Percentiles rank a stretch among this genome's conserved stretches.
Conservation (phyloP, 805 yeast species). For the Nakazawaea molendinolei region DNA sequence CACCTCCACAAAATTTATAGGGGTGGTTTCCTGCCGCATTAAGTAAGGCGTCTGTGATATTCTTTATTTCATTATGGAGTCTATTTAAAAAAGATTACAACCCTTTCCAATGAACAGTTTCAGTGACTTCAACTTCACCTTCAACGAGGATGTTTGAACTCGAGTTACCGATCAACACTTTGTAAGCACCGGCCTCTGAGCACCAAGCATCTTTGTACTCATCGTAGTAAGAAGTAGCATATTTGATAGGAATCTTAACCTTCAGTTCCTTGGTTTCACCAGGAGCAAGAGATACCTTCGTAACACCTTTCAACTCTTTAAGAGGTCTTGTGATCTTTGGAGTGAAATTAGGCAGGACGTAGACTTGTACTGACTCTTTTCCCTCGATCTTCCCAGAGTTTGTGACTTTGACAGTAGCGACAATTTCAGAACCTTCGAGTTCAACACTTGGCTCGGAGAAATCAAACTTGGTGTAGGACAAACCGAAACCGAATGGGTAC, state of each 20-base stretch:
- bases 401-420: conserved; percentile 29
- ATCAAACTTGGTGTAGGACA: conserved; percentile 44
- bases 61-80: no score
- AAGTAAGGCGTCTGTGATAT: no score
- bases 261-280: conserved; percentile 34
- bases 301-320: conserved; percentile 49
- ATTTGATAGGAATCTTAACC: conserved; percentile 31
- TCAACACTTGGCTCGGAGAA: conserved; percentile 28
- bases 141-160: conserved; percentile 14
- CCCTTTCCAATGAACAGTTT: conserved; percentile 20
- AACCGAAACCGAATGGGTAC: conserved; percentile 53
- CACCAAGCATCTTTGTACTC: conserved; percentile 40
- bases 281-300: conserved; percentile 35
- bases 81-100: no score
- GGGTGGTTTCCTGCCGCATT: no score
- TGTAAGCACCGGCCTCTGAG: conserved; percentile 40
- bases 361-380: conserved; percentile 44
- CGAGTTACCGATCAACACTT: conserved; percentile 34
- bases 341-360: conserved; percentile 28
- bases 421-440: conserved; percentile 22
- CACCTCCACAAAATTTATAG: no score
- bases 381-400: conserved; percentile 41
- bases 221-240: conserved; percentile 45
- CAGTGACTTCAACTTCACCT: conserved; percentile 14
- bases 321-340: conserved; percentile 38